Conservation (phyloP, 2,329 filamentous ascomycete genomes). For the Colletotrichum tanaceti region DNA sequence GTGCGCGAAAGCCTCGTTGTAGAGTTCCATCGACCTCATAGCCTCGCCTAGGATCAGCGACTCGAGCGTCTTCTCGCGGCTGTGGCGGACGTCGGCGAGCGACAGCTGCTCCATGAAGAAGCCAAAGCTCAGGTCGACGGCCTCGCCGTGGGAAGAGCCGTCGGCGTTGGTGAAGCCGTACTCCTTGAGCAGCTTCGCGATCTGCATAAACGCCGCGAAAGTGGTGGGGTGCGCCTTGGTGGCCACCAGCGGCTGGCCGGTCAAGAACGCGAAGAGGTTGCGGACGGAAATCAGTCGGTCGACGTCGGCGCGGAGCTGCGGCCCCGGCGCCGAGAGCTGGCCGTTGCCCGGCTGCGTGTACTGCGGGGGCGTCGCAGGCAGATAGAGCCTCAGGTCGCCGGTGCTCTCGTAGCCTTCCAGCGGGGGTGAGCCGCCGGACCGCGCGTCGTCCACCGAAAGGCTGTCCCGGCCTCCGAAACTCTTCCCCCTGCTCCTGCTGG, state of each 20-base stretch:
- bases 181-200: constrained; percentile 65
- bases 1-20: constrained; percentile 92
- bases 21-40: constrained; percentile 84
- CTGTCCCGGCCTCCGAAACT: constrained; percentile 62
- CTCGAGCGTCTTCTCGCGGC: constrained; percentile 89
- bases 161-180: constrained; percentile 69
- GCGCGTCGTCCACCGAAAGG: constrained; percentile 63
- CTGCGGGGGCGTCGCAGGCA: constrained; percentile 59
- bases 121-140: constrained; percentile 73
- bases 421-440: constrained; percentile 54
- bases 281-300: constrained; percentile 69
- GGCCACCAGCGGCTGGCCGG: constrained; percentile 70
- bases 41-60: constrained; percentile 88
- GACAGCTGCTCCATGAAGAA: constrained; percentile 81
- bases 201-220: constrained; percentile 66
- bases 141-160: constrained; percentile 69
- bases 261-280: constrained; percentile 75
- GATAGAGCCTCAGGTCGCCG: constrained; percentile 63
- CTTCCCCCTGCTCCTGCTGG: constrained; percentile 49
- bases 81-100: constrained; percentile 82
- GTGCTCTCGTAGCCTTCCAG: constrained; percentile 48
- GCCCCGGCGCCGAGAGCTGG: constrained; percentile 50
- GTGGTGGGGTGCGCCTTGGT: constrained; percentile 64
- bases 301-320: constrained; percentile 54
- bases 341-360: constrained; percentile 46